Base-by-base conservation (phyloP, 2,329 filamentous ascomycete species). In the Monosporascus sp. region DNA sequence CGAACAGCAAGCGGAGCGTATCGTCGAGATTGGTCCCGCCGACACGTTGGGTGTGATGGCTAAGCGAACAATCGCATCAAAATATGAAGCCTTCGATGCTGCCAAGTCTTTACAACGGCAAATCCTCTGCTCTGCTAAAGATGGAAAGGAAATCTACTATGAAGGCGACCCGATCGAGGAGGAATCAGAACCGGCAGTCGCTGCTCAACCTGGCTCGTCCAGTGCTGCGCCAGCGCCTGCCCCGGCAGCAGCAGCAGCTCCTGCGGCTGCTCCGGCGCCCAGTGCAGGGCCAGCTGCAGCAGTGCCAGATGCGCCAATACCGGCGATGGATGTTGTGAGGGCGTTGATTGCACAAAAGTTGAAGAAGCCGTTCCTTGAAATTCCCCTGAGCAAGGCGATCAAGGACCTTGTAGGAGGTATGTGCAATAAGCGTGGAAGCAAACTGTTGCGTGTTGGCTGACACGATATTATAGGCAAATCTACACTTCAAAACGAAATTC, bases 41-140 rank as follows among this genome's bases (percentile, higher is more conserved):
- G 93, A 99, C 74, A 99, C 94, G 25, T 84, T 99, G 37, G 93
- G 93, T 69, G 92, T 90, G 54, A 99, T 99, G 94, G 94, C 94
- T 60, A 95, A 92, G 80, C 84, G 93, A 65, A 99, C 94, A 51
- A 76, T 99, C 57, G 90, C 92, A 56, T 92, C 91, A 69, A 97
- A 97, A 75, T 99, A 97, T 73, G 94, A 99, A 79, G 92, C 93
- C 58, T 96, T 97, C 74, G 94, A 99, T 74, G 94, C 94, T 52
- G 94, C 94, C 57, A 93, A 93, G 67, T 97, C 93, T 7, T 87
- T 97, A 44, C 92, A 97, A 75, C 85, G 94, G 70, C 93, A 97
- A 73, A 97, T 99, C 70, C 83, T 99, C 53, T 97, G 94, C 80
- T 99, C 97, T 79, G 97, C 96, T 80, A 99, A 99, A 74, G 94